Evolutionary conservation across 495 filamentous ascomycete species (phyloP).

Genomic region (Aspergillus cristatus): DNA sequence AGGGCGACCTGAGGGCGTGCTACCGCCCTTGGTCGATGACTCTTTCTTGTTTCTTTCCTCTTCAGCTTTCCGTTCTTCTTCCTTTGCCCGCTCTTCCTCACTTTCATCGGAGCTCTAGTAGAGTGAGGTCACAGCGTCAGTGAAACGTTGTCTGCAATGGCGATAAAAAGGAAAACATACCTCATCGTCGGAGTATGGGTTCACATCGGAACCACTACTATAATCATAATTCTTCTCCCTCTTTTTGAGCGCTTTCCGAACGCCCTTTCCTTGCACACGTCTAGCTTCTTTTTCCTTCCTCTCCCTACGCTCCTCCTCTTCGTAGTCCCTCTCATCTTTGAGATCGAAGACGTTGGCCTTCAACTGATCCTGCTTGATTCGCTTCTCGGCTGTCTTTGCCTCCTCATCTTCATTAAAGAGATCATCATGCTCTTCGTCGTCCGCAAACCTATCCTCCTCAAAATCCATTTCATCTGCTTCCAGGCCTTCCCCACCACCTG

Average conservation of each 20-base stretch:
- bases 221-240: conserved; percentile 80
- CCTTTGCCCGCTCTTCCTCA: conserved; percentile 47
- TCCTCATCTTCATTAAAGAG: conserved; percentile 84
- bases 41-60: conserved; percentile 50
- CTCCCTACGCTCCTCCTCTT: conserved; percentile 64
- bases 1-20: conserved; percentile 60
- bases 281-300: conserved; percentile 57
- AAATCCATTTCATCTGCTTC: conserved; percentile 53
- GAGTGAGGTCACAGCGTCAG: neutral
- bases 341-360: conserved; percentile 79
- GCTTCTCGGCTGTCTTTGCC: conserved; percentile 71
- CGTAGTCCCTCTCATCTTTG: conserved; percentile 77
- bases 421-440: conserved; percentile 80
- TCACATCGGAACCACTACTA: conserved; percentile 60
- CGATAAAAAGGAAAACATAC: conserved; percentile 12
- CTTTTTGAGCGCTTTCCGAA: conserved; percentile 70
- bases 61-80: conserved; percentile 63
- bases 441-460: conserved; percentile 61
- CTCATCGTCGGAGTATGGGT: conserved; percentile 62
- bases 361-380: conserved; percentile 79
- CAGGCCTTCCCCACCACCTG: conserved; percentile 37
- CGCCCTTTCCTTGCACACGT: conserved; percentile 61
- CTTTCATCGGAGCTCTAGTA: conserved; percentile 34
- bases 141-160: neutral
- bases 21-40: conserved; percentile 59